Base-by-base conservation (phyloP, 345 rosid species). In the Trapa incisa region DNA sequence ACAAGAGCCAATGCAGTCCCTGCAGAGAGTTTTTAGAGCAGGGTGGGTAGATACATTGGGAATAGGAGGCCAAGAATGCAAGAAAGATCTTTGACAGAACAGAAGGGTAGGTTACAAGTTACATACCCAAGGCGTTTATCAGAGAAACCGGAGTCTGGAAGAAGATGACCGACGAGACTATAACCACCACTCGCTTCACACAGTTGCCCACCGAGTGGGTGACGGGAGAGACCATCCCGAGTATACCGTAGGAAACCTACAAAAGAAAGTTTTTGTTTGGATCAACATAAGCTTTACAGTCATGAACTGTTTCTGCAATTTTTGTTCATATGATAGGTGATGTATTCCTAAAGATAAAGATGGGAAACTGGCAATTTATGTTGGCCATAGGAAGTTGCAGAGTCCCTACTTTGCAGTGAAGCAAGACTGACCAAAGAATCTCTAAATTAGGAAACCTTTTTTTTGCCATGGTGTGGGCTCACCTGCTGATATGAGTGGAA, bases 181-280 rank as follows among this genome's bases (percentile, higher is more conserved):
- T 90, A 38, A 90, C 92, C 71, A 88, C 92, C 33, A 90, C 91
- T 2, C 97, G 86, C 84, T 92, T 92, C 74, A 77, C 86, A 61
- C 89, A 79, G 68, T 92, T 92, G 71, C 94, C 98, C 4, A 93
- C 98, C 0, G 97, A 80, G 73, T 93, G 98, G 5, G 86, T 83
- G 13, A 93, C 86, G 2, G 98, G 89, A 22, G 96, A 87, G 61
- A 93, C 89, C 90, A 80, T 85, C 71, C 80, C 81, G 38, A 92
- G 72, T 38, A 92, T 92, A 83, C 76, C 76, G 68, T 89, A 89
- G 4, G 98, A 88, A 5, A 92, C 93, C 97, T 92, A 69, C 68
- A 37, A 54, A 58, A n/a, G 63, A 32, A 57, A 57, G 53, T 22
- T 22, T 13, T 45, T 45, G 37, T n/a, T 32, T 41, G 37, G 1